phyloP scores from a whole-genome alignment of 352 stramenopile species.

The Globisporangium solare region DNA sequence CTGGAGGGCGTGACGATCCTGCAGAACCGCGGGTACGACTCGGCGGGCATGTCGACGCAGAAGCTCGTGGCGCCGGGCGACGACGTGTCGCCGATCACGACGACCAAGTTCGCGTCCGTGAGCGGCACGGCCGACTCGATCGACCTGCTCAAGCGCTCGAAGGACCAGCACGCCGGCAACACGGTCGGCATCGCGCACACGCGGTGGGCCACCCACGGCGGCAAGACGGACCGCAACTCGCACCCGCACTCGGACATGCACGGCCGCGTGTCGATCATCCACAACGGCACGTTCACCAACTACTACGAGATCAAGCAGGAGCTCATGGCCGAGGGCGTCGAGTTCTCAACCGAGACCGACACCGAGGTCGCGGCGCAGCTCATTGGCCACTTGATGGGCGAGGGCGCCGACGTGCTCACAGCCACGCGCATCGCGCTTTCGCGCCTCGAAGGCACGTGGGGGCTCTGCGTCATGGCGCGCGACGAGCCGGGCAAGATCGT shows the following conservation, averaged over 20 bases:
- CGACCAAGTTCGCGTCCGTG: conserved; percentile 94
- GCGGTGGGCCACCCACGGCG: conserved; percentile 98
- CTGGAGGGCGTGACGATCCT: conserved; percentile 87
- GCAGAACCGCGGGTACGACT: conserved; percentile 97
- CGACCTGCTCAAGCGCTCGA: conserved; percentile 82
- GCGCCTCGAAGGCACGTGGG: conserved; percentile 95
- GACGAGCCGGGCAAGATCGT: conserved; percentile 95
- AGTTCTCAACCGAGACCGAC: conserved; percentile 96
- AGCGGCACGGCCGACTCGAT: conserved; percentile 91
- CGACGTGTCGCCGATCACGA: conserved; percentile 48
- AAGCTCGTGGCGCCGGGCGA: conserved; percentile 26
- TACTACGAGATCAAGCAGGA: conserved; percentile 90
- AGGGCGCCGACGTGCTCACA: conserved; percentile 75
- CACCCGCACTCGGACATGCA: conserved; percentile 96
- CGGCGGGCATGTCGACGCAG: conserved; percentile 94
- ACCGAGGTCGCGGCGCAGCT: conserved; percentile 98
- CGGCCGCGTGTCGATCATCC: conserved; percentile 93
- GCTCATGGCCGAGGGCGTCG: conserved; percentile 81
- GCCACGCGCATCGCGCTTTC: conserved; percentile 89
- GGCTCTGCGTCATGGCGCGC: conserved; percentile 90
- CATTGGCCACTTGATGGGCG: conserved; percentile 90
- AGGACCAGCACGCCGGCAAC: conserved; percentile 78
- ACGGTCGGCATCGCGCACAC: conserved; percentile 97
- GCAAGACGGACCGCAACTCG: conserved; percentile 98
- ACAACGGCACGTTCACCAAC: conserved; percentile 99